Evolutionary conservation across 768 basidiomycete genomes (phyloP).

Genomic region (Phylloporus arenicola): DNA sequence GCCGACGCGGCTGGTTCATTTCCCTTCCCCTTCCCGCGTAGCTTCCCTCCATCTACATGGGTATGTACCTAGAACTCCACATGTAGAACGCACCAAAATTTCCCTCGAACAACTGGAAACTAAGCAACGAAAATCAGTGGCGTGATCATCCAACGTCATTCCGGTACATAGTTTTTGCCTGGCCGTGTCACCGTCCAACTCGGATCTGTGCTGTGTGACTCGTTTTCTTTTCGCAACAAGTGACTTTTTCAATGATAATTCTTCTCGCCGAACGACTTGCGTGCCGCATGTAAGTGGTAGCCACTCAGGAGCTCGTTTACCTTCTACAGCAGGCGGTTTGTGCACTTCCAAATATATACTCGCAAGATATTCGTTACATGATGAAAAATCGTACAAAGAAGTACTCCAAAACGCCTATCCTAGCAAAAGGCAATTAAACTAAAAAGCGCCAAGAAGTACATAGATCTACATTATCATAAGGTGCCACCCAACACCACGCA

Average conservation of each 20-base stretch:
- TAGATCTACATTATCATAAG: background rate
- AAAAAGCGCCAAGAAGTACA: background rate
- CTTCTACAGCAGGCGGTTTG: background rate
- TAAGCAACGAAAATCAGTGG: background rate
- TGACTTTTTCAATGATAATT: too few species aligned
- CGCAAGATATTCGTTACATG: background rate
- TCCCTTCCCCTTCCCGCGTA: too few species aligned
- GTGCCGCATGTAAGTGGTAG: too few species aligned
- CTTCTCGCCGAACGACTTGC: background rate
- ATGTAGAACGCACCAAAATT: background rate
- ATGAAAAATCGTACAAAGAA: background rate
- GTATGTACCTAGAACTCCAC: background rate
- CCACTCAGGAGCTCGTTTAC: too few species aligned
- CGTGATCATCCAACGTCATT: background rate
- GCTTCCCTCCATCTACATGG: background rate
- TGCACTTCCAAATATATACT: background rate
- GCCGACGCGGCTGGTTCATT: too few species aligned
- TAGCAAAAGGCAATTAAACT: background rate
- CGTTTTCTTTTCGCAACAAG: too few species aligned
- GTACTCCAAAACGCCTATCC: background rate
- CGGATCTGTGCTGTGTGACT: background rate
- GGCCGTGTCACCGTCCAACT: too few species aligned
- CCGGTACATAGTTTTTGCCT: background rate
- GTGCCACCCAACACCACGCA: background rate
- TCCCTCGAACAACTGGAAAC: background rate